Conservation (phyloP, 108 stramenopile genomes). For the Nitzschia putrida region DNA sequence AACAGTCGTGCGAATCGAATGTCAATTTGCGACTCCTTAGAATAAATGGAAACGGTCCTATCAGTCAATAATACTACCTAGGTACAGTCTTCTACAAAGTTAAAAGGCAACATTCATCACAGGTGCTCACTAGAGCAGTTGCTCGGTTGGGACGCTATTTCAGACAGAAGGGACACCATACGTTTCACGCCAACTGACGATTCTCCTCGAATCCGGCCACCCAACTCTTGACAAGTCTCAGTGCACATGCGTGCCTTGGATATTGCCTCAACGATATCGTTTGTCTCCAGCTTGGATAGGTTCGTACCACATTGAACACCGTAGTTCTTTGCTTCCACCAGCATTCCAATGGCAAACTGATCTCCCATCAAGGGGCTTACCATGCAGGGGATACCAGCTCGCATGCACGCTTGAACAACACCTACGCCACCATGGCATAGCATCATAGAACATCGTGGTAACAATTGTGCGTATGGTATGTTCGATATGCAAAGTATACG, state of each 20-base stretch:
- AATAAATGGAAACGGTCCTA: too few relatives aligned
- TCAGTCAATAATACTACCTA: too few relatives aligned
- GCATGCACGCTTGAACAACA: conserved; percentile 24
- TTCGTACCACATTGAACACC: conserved; percentile 12
- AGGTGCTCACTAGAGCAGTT: too few relatives aligned
- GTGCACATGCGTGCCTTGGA: not conserved
- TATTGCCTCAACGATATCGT: conserved; percentile 10
- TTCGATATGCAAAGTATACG: conserved; percentile 3
- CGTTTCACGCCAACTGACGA: too few relatives aligned
- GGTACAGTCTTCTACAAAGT: too few relatives aligned
- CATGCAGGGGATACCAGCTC: conserved; percentile 31
- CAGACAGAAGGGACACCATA: too few relatives aligned
- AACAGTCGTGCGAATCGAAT: too few relatives aligned
- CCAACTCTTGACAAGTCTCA: conserved; percentile 1
- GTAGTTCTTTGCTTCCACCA: conserved; percentile 18
- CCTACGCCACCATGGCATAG: conserved; percentile 40
- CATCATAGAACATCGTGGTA: conserved; percentile 34
- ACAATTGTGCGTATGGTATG: conserved; percentile 23
- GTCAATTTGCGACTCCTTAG: too few relatives aligned
- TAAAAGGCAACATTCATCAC: too few relatives aligned
- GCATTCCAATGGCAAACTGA: conserved; percentile 23
- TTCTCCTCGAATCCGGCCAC: conserved; percentile 2
- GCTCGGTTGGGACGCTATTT: too few relatives aligned
- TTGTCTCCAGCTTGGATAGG: not conserved
- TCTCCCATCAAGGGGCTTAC: conserved; percentile 34